These are phyloP conservation scores for Pichia occidentalis DNA, from an alignment of 805 yeast species.

Conservation along the genomic window DNA sequence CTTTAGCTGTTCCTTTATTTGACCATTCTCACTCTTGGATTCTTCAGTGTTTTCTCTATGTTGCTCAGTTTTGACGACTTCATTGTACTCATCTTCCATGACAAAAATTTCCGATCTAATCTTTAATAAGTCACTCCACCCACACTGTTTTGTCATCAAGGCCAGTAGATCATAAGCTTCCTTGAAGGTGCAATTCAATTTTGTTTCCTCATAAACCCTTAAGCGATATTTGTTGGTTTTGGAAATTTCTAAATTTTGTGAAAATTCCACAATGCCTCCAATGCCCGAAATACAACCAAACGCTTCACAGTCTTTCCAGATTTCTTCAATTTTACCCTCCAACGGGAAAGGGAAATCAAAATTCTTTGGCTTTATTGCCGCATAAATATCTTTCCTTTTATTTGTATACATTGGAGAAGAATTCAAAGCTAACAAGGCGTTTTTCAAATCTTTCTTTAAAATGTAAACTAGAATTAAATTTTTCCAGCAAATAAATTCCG, in stretches of 20 bases:
- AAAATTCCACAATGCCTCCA: conserved; percentile 30
- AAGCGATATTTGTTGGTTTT: conserved; percentile 42
- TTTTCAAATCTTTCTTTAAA: conserved; percentile 44
- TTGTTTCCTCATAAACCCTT: conserved; percentile 43
- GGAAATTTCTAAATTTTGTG: conserved; percentile 31
- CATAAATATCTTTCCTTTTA: conserved; percentile 39
- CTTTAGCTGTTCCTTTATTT: too few relatives aligned
- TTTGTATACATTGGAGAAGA: conserved; percentile 63
- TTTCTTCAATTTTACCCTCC: conserved; percentile 45
- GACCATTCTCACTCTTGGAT: conserved; percentile 11
- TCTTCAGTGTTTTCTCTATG: conserved; percentile 14
- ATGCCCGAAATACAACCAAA: conserved; percentile 30
- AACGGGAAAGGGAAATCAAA: conserved; percentile 44
- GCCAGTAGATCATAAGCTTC: conserved; percentile 67
- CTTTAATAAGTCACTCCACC: conserved; percentile 75
- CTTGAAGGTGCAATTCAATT: conserved; percentile 46
- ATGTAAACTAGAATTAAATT: conserved; percentile 55
- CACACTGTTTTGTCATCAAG: conserved; percentile 56
- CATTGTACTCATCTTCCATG: conserved; percentile 65
- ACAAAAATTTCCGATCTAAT: conserved; percentile 68
- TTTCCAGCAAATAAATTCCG: conserved; percentile 72
- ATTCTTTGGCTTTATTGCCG: conserved; percentile 38
- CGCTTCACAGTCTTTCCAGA: conserved; percentile 38
- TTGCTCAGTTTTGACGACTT: conserved; percentile 17
- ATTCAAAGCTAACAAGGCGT: conserved; percentile 63